Base-by-base conservation (phyloP, 192 early-diverging fungal genomes). In the Spizellomyces punctatus region DNA sequence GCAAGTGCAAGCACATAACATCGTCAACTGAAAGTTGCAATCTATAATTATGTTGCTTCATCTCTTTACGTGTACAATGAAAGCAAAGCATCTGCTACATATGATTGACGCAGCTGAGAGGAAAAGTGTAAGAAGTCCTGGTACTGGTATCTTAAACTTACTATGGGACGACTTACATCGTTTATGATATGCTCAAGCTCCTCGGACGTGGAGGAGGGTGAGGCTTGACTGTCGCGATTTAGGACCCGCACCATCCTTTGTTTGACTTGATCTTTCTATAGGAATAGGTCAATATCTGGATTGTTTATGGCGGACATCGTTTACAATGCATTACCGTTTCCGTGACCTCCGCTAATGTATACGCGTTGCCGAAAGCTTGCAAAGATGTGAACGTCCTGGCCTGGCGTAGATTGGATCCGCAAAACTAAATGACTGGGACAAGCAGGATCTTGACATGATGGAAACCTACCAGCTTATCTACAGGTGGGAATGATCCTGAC, bases 111-210 rank as follows among this genome's bases (percentile, higher is more conserved):
- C 7, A 56, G 54, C 54, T 56, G 22, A n/a, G 27, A 3, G n/a
- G n/a, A 56, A 6, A n/a, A 7, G n/a, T 6, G 4, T 56, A n/a
- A 56, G 54, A 56, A n/a, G n/a, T 6, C 22, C 54, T 19, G 7
- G n/a, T 56, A 5, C 54, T 22, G 22, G 22, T 5, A 7, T 6
- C n/a, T 56, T n/a, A 56, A n/a, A 56, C n/a, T 6, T n/a, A n/a
- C 22, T 22, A 56, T 19, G 54, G 22, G n/a, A 7, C n/a, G 22
- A 22, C 22, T n/a, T 56, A 56, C 54, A n/a, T 56, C 54, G n/a
- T 56, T 4, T 56, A 56, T 7, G 54, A 56, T n/a, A 22, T 56
- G 54, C 54, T 56, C 7, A n/a, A 56, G 54, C 54, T 56, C 54
- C n/a, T 56, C 54, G 54, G n/a, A n/a, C 5, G 54, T 56, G 22